Percentiles rank a stretch among this genome's conserved stretches.
Conservation (phyloP, 208 protist genomes). For the Trypanosoma avium region DNA sequence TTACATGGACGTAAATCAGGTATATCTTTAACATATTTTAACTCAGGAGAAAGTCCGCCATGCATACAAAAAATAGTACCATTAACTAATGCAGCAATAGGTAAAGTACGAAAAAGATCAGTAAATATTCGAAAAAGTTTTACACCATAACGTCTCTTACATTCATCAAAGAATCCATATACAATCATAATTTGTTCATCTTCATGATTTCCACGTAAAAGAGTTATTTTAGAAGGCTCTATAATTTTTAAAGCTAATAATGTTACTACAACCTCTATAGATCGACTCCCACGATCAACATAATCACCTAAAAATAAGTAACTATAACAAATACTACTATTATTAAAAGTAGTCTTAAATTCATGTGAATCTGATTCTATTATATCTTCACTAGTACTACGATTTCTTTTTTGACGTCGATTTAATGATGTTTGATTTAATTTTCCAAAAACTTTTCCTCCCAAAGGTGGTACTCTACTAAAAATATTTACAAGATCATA, state of each 20-base stretch:
- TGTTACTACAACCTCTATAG: conserved; percentile 93
- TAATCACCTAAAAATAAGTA: conserved; percentile 95
- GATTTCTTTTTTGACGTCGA: conserved; percentile 2
- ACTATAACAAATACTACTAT: conserved; percentile 67
- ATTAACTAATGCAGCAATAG: conserved; percentile 97
- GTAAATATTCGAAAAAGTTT: conserved; percentile 99
- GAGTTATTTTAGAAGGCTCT: conserved; percentile 96
- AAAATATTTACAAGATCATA: conserved; percentile 98
- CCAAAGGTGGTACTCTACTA: conserved; percentile 63
- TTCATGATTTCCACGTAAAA: conserved; percentile 99
- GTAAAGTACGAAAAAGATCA: conserved; percentile 98
- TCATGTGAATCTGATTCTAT: conserved; percentile 3
- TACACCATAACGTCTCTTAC: conserved; percentile 96
- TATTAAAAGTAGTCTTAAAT: background rate
- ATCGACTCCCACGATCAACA: conserved; percentile 98
- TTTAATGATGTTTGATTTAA: conserved; percentile 18
- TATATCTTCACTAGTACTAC: conserved; percentile 7
- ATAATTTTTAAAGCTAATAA: conserved; percentile 96
- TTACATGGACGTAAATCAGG: conserved; percentile 95
- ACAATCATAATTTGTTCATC: conserved; percentile 98
- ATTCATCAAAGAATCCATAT: conserved; percentile 99
- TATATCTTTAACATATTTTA: conserved; percentile 93
- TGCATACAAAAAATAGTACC: conserved; percentile 99
- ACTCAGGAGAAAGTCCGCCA: conserved; percentile 95
- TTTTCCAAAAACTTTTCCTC: conserved; percentile 37